Conservation (phyloP, 2,329 filamentous ascomycete genomes). For the Daldinia sp. region DNA sequence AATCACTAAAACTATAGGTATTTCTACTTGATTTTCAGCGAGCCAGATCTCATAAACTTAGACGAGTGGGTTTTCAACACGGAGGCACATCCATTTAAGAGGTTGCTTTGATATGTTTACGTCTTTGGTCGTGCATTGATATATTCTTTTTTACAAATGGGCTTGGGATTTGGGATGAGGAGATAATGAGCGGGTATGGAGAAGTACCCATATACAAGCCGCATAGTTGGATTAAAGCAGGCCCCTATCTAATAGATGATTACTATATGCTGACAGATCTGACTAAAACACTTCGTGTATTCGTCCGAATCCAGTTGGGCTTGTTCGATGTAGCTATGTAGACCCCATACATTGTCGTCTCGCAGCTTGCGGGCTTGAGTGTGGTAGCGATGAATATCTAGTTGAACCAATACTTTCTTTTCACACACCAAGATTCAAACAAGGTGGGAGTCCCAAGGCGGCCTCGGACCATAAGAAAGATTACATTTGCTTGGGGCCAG, state of each 20-base stretch:
- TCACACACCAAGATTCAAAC: no score
- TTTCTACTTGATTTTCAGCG: conserved; percentile 46
- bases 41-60: conserved; percentile 41
- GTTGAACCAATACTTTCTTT: no score
- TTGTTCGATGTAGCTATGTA: no score
- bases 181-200: conserved; percentile 11
- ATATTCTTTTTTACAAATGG: neutral
- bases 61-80: conserved; percentile 47
- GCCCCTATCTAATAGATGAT: neutral
- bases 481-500: no score
- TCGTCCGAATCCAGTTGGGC: no score
- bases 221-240: neutral
- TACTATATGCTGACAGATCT: no score
- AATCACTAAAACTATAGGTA: conserved; percentile 33
- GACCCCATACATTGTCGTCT: no score
- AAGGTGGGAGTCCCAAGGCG: no score
- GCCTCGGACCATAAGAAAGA: no score
- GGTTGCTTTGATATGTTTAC: conserved; percentile 25
- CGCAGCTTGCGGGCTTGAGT: no score
- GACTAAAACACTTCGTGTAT: no score
- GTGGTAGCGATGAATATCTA: no score
- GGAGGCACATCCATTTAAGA: conserved; percentile 42
- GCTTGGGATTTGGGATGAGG: neutral
- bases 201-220: neutral
- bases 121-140: neutral